Percentiles rank a stretch among this genome's conserved stretches.
phyloP scores from a whole-genome alignment of 495 filamentous ascomycete species.

The Achaetomiella virescens region DNA sequence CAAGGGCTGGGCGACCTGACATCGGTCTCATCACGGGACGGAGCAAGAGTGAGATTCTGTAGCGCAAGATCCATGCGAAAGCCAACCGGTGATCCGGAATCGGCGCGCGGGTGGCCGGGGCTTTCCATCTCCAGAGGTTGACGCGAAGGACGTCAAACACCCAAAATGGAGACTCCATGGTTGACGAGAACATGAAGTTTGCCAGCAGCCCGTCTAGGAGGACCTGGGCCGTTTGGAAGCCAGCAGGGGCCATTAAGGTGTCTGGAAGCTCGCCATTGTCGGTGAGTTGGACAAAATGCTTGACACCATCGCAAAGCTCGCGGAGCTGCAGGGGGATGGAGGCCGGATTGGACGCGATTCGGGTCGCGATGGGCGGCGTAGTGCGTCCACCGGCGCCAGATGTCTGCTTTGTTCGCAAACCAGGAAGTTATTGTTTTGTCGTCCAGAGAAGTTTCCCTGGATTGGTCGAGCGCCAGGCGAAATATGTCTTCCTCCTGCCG shows the following conservation, averaged over 20 bases:
- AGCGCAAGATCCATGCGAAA: constrained; percentile 14
- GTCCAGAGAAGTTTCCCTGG: not conserved
- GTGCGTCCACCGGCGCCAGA: constrained; percentile 12
- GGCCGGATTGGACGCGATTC: constrained; percentile 6
- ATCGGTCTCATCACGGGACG: not conserved
- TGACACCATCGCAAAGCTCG: constrained; percentile 18
- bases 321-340: constrained; percentile 17
- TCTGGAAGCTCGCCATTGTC: constrained; percentile 14
- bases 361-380: constrained; percentile 13
- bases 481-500: constrained; percentile 10
- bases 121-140: constrained; percentile 11
- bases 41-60: constrained; percentile 4
- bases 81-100: constrained; percentile 4
- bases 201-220: constrained; percentile 20
- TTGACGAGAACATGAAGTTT: constrained; percentile 19
- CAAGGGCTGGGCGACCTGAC: not conserved
- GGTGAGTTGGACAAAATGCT: constrained; percentile 15
- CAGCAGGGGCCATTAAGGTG: not conserved
- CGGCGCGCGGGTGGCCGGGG: not conserved
- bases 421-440: not conserved
- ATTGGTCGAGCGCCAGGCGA: not conserved
- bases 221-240: not conserved
- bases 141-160: constrained; percentile 13
- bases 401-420: not conserved
- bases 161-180: constrained; percentile 17